Percentiles rank a stretch among this genome's conserved stretches.
Conservation (phyloP, 139 green algal species). For the Volvox africanus region DNA sequence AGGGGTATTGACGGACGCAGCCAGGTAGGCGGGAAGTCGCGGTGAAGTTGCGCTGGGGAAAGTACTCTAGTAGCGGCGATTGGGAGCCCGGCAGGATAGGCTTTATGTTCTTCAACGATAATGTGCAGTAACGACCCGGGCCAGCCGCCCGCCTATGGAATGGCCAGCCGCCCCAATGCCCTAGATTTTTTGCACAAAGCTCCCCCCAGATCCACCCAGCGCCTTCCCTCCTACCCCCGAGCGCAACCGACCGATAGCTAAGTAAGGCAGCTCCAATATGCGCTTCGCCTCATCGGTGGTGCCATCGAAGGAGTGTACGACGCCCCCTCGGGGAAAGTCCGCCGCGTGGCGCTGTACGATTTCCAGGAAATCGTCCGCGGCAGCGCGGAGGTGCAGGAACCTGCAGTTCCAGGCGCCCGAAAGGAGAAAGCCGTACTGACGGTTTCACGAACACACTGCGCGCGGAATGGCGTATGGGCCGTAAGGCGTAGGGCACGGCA, state of each 20-base stretch:
- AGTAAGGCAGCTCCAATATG: slow-evolving; percentile 67
- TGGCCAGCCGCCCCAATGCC: too few species aligned
- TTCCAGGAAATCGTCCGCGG: slow-evolving; percentile 78
- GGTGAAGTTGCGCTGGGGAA: neutral
- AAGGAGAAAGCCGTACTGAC: too few species aligned
- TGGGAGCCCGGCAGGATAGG: too few species aligned
- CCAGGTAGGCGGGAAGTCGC: neutral
- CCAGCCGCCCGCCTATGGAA: too few species aligned
- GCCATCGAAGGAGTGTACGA: slow-evolving; percentile 93
- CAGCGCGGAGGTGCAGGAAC: slow-evolving; percentile 89
- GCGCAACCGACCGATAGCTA: slow-evolving; percentile 70
- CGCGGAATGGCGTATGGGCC: too few species aligned
- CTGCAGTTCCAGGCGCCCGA: slow-evolving; percentile 4
- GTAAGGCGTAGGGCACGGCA: too few species aligned
- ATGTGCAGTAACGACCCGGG: too few species aligned
- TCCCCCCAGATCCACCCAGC: neutral
- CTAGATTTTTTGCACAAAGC: too few species aligned
- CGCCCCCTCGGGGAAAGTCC: slow-evolving; percentile 58
- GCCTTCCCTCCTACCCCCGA: neutral
- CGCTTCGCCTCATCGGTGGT: slow-evolving; percentile 72
- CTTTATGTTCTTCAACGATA: too few species aligned
- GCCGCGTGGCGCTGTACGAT: slow-evolving; percentile 67
- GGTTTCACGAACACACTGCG: too few species aligned
- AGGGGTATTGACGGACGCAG: neutral
- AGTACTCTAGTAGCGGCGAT: too few species aligned